phyloP scores from a whole-genome alignment of 2,329 filamentous ascomycete species.

The Escovopsis sp. region DNA sequence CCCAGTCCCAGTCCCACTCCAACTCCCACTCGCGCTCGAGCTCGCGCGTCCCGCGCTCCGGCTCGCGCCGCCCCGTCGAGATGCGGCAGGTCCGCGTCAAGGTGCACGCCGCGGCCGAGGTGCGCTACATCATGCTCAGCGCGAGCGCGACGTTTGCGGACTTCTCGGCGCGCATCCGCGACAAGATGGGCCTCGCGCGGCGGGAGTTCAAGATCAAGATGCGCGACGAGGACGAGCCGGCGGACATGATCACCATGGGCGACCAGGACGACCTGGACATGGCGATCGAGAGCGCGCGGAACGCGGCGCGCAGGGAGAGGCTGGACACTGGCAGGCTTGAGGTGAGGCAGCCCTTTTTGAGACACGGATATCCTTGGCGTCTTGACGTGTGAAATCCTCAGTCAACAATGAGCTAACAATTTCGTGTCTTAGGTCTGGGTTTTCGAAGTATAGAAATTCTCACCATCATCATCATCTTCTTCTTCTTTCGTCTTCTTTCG shows the following conservation, averaged over 20 bases:
- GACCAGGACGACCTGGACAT: conserved; percentile 95
- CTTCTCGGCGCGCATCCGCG: conserved; percentile 63
- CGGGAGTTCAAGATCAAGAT: conserved; percentile 80
- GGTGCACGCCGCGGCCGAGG: conserved; percentile 73
- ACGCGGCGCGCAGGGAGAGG: conserved; percentile 55
- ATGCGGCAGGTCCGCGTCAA: conserved; percentile 77
- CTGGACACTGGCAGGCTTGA: conserved; percentile 87
- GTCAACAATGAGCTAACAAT: conserved; percentile 16
- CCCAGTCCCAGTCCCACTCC: conserved; percentile 49
- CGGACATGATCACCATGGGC: conserved; percentile 92
- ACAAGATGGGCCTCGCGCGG: conserved; percentile 70
- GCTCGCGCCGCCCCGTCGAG: conserved; percentile 47
- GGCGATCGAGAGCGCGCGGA: conserved; percentile 57
- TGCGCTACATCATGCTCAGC: conserved; percentile 80
- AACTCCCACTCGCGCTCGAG: conserved; percentile 31
- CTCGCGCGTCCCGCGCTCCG: conserved; percentile 35
- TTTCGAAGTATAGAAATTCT: conserved; percentile 20
- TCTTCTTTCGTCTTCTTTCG: neutral
- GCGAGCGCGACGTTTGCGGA: conserved; percentile 59
- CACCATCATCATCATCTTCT: neutral
- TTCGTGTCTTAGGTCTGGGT: conserved; percentile 30
- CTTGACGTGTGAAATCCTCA: neutral
- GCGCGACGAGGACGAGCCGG: conserved; percentile 59
- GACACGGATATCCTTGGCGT: too few species aligned
- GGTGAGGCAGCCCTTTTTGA: conserved; percentile 39